phyloP scores from a whole-genome alignment of 108 stramenopile species.

The Cyclotella sp. region DNA sequence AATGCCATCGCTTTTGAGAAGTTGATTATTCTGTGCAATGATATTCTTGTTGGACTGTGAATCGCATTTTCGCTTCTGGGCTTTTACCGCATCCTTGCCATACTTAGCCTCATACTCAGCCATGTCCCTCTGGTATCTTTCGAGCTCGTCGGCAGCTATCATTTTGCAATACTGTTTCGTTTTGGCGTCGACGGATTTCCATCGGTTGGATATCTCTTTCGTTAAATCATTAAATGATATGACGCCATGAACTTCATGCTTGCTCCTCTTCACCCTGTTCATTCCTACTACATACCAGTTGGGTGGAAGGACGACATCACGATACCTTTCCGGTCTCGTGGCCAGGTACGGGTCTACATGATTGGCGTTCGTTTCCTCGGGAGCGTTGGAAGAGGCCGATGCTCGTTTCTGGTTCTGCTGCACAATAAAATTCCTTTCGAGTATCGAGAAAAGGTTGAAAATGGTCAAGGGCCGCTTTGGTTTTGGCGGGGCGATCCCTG shows the following conservation, averaged over 20 bases:
- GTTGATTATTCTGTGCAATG: too few relatives aligned
- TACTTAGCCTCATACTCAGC: not conserved
- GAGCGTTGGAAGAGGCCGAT: not conserved
- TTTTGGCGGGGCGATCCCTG: constrained; percentile 7
- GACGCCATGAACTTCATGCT: not conserved
- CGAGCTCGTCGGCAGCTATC: not conserved
- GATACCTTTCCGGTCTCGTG: not conserved
- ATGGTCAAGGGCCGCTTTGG: constrained; percentile 5
- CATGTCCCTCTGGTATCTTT: not conserved
- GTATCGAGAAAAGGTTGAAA: constrained; percentile 1
- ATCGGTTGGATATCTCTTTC: not conserved
- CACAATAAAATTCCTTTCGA: constrained; percentile 7
- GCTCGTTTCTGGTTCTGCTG: constrained; percentile 1
- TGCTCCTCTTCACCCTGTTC: not conserved
- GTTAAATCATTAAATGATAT: not conserved
- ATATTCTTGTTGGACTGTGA: not conserved
- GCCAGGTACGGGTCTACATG: not conserved
- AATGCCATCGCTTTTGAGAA: too few relatives aligned
- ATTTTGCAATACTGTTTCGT: not conserved
- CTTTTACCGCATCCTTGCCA: not conserved
- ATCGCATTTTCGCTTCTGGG: not conserved
- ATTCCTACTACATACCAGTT: constrained; percentile 4
- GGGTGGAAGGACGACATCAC: not conserved
- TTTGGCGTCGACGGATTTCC: not conserved
- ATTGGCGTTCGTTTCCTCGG: not conserved